Evolutionary conservation across 805 yeast genomes (phyloP), one percentile per base, ranked within the genome.

Genomic region (Candida germanica): DNA sequence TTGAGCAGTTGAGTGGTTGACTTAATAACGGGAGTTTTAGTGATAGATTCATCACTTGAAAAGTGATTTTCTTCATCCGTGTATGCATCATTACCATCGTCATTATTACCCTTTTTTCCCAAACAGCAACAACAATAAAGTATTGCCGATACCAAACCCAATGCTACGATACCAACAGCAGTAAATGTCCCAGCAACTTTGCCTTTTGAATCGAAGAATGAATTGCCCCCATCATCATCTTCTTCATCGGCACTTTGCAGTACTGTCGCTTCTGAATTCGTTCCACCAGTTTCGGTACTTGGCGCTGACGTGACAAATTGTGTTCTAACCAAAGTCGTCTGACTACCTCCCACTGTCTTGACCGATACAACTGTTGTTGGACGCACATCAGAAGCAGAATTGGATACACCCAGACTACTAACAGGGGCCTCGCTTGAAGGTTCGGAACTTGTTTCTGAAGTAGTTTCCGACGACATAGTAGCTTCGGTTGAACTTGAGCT

Each of bases 161-260:
- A 48, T 1, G 61, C 73, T 1, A 80, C 79, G 1, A 87, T 48
- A 1, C 89, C 95, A 12, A 87, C 93, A 0, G 76, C 88, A 2
- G 83, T 77, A 59, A 87, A 87, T 0, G 87, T 83, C 3, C 94
- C 96, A 0, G 89, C 94, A 1, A 87, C 93, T 53, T 82, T 83
- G 0, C 91, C 94, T 30, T 75, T 76, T 31, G 77, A 64, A 39
- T 71, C 68, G 69, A 83, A 87, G 52, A 82, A 87, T 3, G 79
- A 64, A 13, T 49, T 51, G 7, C 49, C 49, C 20, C 17, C 18
- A 24, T 18, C 20, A 12, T 27, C 30, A 20, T 15, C 26, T 3
- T 21, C 31, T 13, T 9, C 29, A n/a, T 16, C 13, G 6, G 26
- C 11, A 19, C 11, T 10, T n/a, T n/a, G n/a, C n/a, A n/a, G n/a